Percentiles rank a stretch among this genome's conserved stretches.
These are phyloP conservation scores for Tylopilus rubrobrunneus DNA, from an alignment of 768 basidiomycete genomes.

Conservation along the genomic window DNA sequence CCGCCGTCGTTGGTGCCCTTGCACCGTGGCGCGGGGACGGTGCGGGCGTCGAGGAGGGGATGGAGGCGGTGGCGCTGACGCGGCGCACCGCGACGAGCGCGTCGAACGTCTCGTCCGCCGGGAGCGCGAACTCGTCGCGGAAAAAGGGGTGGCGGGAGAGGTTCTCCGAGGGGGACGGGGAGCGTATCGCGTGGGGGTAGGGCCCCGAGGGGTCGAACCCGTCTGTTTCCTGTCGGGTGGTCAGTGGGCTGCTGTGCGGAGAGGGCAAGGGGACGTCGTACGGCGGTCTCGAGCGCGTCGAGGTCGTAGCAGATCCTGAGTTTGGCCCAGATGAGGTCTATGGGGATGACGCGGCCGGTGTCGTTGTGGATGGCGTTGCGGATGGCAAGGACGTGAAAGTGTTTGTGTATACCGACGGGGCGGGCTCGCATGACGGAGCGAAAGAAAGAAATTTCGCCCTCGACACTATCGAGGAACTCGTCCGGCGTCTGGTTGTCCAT, in stretches of 20 bases:
- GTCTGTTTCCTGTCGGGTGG: slow-evolving; percentile 38
- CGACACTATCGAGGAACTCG: slow-evolving; percentile 63
- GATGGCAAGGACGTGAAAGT: slow-evolving; percentile 78
- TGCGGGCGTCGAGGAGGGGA: slow-evolving; percentile 50
- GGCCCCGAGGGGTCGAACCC: slow-evolving; percentile 43
- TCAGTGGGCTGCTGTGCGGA: not conserved
- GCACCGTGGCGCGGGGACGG: slow-evolving; percentile 39
- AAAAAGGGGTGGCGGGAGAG: slow-evolving; percentile 70
- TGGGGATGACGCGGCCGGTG: slow-evolving; percentile 55
- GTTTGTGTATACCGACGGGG: slow-evolving; percentile 78
- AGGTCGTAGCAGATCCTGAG: slow-evolving; percentile 67
- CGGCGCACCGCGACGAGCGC: slow-evolving; percentile 59
- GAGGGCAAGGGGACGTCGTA: not conserved
- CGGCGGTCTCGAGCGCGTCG: slow-evolving; percentile 69
- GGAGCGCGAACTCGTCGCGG: slow-evolving; percentile 61
- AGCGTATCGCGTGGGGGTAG: slow-evolving; percentile 48
- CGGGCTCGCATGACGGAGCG: slow-evolving; percentile 76
- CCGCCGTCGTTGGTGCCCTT: slow-evolving; percentile 15
- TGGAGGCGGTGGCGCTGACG: slow-evolving; percentile 58
- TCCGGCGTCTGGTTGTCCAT: slow-evolving; percentile 30
- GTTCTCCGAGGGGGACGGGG: slow-evolving; percentile 68
- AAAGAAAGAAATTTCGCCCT: slow-evolving; percentile 85
- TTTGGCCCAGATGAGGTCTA: slow-evolving; percentile 75
- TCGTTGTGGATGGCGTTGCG: slow-evolving; percentile 68
- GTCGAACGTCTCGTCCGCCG: slow-evolving; percentile 58